Base-by-base conservation (phyloP, 768 basidiomycete species). In the Pleurotus platypus region DNA sequence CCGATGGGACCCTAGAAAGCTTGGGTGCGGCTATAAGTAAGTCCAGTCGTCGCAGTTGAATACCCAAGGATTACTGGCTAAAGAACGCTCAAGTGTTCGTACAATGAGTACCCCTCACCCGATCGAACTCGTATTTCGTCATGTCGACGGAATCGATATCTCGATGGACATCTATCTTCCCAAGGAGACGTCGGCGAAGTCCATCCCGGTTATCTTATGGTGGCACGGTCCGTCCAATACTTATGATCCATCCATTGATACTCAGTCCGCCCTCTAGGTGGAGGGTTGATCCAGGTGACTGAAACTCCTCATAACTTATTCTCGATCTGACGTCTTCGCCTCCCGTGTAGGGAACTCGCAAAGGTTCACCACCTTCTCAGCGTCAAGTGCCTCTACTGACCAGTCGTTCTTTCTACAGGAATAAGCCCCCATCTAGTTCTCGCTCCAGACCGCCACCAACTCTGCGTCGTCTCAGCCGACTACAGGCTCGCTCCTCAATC, bases 401-500 rank as follows among this genome's bases (percentile, higher is more conserved):
- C 16, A n/a, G 9, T 35, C 12, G 11, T 22, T 53, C 39, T 11
- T 35, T 26, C 16, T n/a, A 15, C 15, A 75, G 72, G 58, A 13
- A 50, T 69, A 1, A 60, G 69, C n/a, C 72, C 75, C 1, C 75
- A 76, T 54, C 72, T 72, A 57, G 64, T 70, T 15, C 48, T 53
- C 2, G 70, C 73, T 3, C 71, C 72, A 2, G 60, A 61, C 4
- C 69, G 62, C 27, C 67, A 74, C 58, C 65, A 68, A 45, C 47
- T 73, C 49, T 69, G 69, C 53, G 43, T 75, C 15, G 60, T 73
- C 27, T 72, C 70, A 18, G 61, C 67, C 9, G 74, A 73, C 59
- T 75, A 75, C 48, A 69, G 73, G 1, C 70, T 73, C 18, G 71
- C 73, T 4, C 72, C 74, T 6, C 72, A 73, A 61, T 69, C 70